Base-by-base conservation (phyloP, 768 basidiomycete genomes). In the Roridomyces roridus region DNA sequence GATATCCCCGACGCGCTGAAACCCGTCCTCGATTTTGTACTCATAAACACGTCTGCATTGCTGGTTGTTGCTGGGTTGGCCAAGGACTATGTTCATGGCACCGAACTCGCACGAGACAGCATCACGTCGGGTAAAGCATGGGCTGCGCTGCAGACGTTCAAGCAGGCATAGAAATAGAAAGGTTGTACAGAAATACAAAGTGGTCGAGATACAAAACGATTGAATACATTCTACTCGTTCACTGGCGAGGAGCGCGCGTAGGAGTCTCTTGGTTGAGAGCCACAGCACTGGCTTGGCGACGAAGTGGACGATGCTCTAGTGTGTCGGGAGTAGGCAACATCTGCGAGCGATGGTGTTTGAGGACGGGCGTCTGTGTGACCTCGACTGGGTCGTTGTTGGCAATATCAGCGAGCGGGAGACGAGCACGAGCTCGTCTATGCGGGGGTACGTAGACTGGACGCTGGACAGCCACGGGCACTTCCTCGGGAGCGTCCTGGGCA, bases 41-140 rank as follows among this genome's bases (percentile, higher is more conserved):
- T 95, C 55, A 75, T 98, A 75, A 98, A 99, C 66, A 85, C 96
- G 3, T 87, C 94, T 5, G 96, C 94, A 14, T 70, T 98, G 53
- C 75, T 99, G 37, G 87, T 95, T 24, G 86, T 98, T 4, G 87
- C 92, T 6, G 95, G 94, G 6, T 54, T 88, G 41, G 94, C 89
- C 20, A 69, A 69, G 28, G 82, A 85, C 65, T 93, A 83, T 67
- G 80, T 80, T 63, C 82, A 93, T 17, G 95, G 94, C 2, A 85
- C 89, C 0, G 72, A 75, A 56, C 64, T 90, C 60, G 95, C 93
- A 23, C 74, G 80, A 62, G 77, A 84, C 65, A 84, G 86, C 39
- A 68, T 89, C 8, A 74, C 69, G 17, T 84, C 85, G 14, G 86
- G 87, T 5, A 77, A 72, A 39, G 88, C 88, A 21, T 86, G 84